Base-by-base conservation (phyloP, 2,329 filamentous ascomycete genomes). In the Didymella glomerata region DNA sequence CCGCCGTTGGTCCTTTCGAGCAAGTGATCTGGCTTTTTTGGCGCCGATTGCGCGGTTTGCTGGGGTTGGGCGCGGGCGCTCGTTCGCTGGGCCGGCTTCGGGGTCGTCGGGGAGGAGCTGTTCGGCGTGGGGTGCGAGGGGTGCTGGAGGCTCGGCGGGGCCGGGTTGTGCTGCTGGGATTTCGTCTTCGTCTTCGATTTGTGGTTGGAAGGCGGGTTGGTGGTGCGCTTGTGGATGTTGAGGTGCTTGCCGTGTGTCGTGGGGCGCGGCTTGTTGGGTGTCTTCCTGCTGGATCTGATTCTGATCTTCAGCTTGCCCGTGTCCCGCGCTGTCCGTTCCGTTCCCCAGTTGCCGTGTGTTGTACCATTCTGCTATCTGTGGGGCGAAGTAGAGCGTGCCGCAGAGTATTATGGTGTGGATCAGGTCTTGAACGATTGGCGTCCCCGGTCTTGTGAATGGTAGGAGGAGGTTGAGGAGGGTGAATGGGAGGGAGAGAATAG, bases 21-120 rank as follows among this genome's bases (percentile, higher is more conserved):
- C 80, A 8, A 83, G 73, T 2, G 79, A 80, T 53, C 80, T 81
- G 2, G 81, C 80, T 64, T 83, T 83, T 62, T 83, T 83, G 11
- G 81, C 78, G 53, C 81, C 81, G 22, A 83, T 74, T 16, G 65
- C 63, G 58, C 74, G 72, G 54, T 71, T 75, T n/a, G 67, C 67
- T 5, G 67, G 69, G 2, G 67, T 72, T 8, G 65, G 50, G 36
- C 67, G 70, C 11, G 71, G 71, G 1, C 60, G 60, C 34, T 70
- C 54, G 47, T 34, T 34, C 9, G 32, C 78, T 1, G 77, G 77
- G 7, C 77, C 79, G 1, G 76, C 62, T 18, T 72, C 68, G 20
- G 53, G 61, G 22, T 48, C 36, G 27, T 18, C 25, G 27, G 34
- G 28, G 36, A 48, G 25, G 44, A 20, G 48, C 45, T 18, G 61